Base-by-base conservation (phyloP, 495 filamentous ascomycete species). In the Podospora appendiculata region DNA sequence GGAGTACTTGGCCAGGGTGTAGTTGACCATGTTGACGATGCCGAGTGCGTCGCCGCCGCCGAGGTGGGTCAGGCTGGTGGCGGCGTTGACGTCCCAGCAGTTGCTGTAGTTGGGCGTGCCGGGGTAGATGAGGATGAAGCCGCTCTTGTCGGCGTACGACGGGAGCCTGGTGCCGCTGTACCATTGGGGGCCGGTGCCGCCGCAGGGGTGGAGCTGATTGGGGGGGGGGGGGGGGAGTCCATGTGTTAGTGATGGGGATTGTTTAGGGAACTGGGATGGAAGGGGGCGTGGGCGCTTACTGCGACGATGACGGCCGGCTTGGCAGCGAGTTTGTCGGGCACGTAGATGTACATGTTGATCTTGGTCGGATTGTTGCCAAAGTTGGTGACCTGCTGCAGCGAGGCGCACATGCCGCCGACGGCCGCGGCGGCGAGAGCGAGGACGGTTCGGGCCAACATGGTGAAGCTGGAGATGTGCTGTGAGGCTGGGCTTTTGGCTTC, bases 21-120 rank as follows among this genome's bases (percentile, higher is more conserved):
- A 80, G 48, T 73, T 74, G 56, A 81, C 77, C 77, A 81, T 80
- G 66, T 68, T 78, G 53, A 75, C 66, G 58, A 82, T 78, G 11
- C 75, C 73, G 13, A 68, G 63, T 40, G 70, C 70, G 61, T 82
- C 79, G 18, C 79, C 77, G 18, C 74, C 75, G 10, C 63, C 66
- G 48, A 75, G 71, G 57, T 80, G 78, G 9, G 74, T 77, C n/a
- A 81, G 64, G n/a, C 68, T 67, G 6, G 62, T 65, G 1, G 63
- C 50, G 53, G 63, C 72, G 13, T 73, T 59, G 17, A 81, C 76
- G 52, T 81, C 79, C 78, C 79, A 81, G 71, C 79, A 83, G 55
- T 74, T 76, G 58, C 60, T 72, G 46, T 63, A 63, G 57, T 76
- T 68, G 6, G 70, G 67, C 9, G 70, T 73, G 25, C 57, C 55